A percentile compares a stretch with the other conserved stretches of the same genome.
Evolutionary conservation across 768 basidiomycete genomes (phyloP).

Genomic region (Naganishia kalamii): DNA sequence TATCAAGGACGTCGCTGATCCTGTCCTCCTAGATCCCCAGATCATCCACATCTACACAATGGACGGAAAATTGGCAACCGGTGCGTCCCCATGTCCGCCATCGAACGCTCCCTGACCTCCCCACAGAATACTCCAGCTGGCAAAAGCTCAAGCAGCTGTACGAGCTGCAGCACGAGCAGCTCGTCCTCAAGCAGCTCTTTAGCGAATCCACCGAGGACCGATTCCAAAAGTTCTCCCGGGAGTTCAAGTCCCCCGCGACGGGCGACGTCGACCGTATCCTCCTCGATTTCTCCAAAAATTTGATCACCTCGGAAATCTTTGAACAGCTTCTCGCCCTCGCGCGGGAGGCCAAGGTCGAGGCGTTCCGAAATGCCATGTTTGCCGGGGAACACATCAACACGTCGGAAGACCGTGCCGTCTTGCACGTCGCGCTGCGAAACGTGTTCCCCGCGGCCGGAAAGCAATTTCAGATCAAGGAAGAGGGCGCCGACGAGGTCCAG

Average conservation of each 20-base stretch:
- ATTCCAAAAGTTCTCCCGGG: constrained; percentile 65
- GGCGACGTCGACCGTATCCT: constrained; percentile 67
- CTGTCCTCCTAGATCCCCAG: neutral
- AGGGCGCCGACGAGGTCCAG: constrained; percentile 72
- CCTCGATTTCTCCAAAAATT: constrained; percentile 94
- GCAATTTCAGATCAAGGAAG: constrained; percentile 70
- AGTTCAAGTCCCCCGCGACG: constrained; percentile 58
- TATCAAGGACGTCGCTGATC: neutral
- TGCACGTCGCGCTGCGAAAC: constrained; percentile 84
- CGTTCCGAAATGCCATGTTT: constrained; percentile 85
- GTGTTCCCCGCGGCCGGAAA: constrained; percentile 52
- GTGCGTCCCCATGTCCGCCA: constrained; percentile 28
- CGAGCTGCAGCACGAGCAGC: constrained; percentile 62
- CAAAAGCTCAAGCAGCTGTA: constrained; percentile 80
- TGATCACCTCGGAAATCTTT: constrained; percentile 80
- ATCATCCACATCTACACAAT: constrained; percentile 27
- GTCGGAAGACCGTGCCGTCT: constrained; percentile 91
- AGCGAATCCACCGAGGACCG: constrained; percentile 69
- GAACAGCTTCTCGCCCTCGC: constrained; percentile 69
- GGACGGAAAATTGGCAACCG: constrained; percentile 39
- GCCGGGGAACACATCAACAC: constrained; percentile 96
- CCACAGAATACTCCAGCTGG: constrained; percentile 80
- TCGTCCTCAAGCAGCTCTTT: constrained; percentile 89
- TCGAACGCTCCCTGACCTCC: neutral
- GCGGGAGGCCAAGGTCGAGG: constrained; percentile 77